Conservation (phyloP, 257 asterid genomes). For the Ligustrum vulgare region DNA sequence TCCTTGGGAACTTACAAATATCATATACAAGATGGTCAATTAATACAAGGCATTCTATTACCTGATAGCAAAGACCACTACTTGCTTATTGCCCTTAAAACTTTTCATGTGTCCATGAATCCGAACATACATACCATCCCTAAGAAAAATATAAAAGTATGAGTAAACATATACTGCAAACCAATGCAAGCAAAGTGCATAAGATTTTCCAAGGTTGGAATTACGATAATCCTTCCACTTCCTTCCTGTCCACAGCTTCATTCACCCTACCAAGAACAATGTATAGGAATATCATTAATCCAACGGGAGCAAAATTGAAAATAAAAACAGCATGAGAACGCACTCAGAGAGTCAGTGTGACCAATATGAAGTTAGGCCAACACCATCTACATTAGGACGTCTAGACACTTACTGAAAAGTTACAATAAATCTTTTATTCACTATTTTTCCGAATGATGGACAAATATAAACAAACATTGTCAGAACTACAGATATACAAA, state of each 20-base stretch:
- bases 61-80: constrained; percentile 78
- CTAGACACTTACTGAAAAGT: background rate
- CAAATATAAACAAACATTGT: background rate
- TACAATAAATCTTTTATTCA: background rate
- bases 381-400: background rate
- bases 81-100: constrained; percentile 60
- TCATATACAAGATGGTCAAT: background rate
- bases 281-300: constrained; percentile 5
- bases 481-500: background rate
- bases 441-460: background rate
- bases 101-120: constrained; percentile 74
- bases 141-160: constrained; percentile 10
- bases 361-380: background rate
- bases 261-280: constrained; percentile 57
- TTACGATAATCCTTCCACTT: constrained; percentile 63
- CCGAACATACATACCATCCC: constrained; percentile 74
- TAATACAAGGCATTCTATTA: constrained; percentile 22
- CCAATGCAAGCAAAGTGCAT: background rate
- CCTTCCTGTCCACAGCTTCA: constrained; percentile 67
- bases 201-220: constrained; percentile 3
- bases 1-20: background rate
- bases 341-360: background rate
- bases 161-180: constrained; percentile 10
- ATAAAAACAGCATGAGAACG: background rate
- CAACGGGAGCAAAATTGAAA: background rate